Conservation (phyloP, 192 early-diverging fungal genomes). For the Coemansia sp. region DNA sequence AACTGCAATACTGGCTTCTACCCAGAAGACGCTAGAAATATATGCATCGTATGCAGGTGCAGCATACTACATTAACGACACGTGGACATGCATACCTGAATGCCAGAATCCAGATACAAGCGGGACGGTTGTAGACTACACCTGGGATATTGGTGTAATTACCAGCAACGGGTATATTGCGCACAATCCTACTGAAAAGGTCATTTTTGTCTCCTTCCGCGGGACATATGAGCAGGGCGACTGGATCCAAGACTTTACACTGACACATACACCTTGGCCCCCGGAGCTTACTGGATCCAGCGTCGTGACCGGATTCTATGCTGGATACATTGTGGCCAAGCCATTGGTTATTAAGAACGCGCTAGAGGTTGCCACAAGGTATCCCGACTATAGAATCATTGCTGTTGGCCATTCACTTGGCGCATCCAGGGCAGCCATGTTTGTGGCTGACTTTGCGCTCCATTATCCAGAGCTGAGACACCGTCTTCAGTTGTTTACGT, state of each 20-base stretch:
- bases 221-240: conserved; percentile 19
- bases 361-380: conserved; percentile 10
- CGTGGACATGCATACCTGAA: conserved; percentile 30
- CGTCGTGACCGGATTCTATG: conserved; percentile 34
- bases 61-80: conserved; percentile 13
- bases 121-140: conserved; percentile 21
- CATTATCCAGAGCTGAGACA: conserved; percentile 9
- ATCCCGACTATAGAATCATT: conserved; percentile 33
- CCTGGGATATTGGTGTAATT: conserved; percentile 17
- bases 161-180: conserved; percentile 37
- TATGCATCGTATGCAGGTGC: conserved; percentile 41
- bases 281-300: conserved; percentile 11
- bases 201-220: conserved; percentile 30
- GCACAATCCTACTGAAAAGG: conserved; percentile 11
- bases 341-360: conserved; percentile 7
- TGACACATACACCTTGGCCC: conserved; percentile 12
- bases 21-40: conserved; percentile 11
- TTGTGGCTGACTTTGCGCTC: conserved; percentile 28
- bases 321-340: conserved; percentile 22
- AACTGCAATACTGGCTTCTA: not conserved
- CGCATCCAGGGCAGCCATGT: conserved; percentile 36
- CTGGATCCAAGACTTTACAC: conserved; percentile 17
- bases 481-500: conserved; percentile 29
- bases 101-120: conserved; percentile 24
- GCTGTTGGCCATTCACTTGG: conserved; percentile 48